phyloP scores from a whole-genome alignment of 768 basidiomycete species.

The Kwoniella sp. region DNA sequence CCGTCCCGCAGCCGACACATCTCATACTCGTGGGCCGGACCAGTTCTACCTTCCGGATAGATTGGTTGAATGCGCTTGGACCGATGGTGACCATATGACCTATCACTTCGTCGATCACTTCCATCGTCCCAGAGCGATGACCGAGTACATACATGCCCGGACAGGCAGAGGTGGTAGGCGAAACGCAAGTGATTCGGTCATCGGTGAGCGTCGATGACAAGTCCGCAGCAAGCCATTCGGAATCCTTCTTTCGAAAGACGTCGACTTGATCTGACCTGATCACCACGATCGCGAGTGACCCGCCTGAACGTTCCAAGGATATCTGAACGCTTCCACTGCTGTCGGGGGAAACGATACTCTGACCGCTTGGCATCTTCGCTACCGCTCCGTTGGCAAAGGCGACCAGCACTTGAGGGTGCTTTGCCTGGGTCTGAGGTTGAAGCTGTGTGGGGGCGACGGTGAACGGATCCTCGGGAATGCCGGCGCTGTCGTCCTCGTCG shows the following conservation, averaged over 20 bases:
- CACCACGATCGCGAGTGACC: background rate
- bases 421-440: background rate
- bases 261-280: background rate
- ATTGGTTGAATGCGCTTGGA: slow-evolving; percentile 57
- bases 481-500: background rate
- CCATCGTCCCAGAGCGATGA: slow-evolving; percentile 13
- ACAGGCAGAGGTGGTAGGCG: background rate
- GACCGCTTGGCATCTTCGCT: background rate
- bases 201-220: background rate
- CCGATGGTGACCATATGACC: slow-evolving; percentile 55
- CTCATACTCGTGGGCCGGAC: slow-evolving; percentile 57
- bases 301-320: background rate
- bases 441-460: background rate
- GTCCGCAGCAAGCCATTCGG: slow-evolving; percentile 2
- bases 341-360: background rate
- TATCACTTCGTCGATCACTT: slow-evolving; percentile 24
- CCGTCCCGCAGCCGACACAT: slow-evolving; percentile 69
- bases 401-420: slow-evolving; percentile 1
- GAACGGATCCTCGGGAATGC: slow-evolving; percentile 9
- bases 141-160: slow-evolving; percentile 12
- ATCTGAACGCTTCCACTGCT: background rate
- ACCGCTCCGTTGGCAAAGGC: slow-evolving; percentile 2
- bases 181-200: slow-evolving; percentile 7
- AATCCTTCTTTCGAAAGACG: background rate
- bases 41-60: slow-evolving; percentile 61